Evolutionary conservation across 208 protist genomes (phyloP).

Genomic region (Acanthamoeba castellanii): DNA sequence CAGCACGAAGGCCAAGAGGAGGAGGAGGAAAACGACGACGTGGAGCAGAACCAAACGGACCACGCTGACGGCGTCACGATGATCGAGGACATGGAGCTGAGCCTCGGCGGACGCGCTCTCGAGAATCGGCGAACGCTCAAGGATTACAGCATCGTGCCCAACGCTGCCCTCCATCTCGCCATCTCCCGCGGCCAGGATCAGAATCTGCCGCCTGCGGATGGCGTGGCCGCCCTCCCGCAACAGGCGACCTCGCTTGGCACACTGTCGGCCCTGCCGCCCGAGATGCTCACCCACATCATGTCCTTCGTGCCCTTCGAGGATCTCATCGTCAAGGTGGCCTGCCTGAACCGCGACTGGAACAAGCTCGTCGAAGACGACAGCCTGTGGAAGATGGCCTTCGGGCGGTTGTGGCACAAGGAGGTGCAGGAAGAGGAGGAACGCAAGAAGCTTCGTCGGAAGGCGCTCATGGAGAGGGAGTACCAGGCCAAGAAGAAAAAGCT

Average conservation of each 20-base stretch:
- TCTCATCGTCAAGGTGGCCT: conserved; percentile 52
- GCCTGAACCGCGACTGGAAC: conserved; percentile 51
- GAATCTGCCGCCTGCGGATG: conserved; percentile 7
- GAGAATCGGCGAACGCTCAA: neutral
- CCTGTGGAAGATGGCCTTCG: conserved; percentile 67
- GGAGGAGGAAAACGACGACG: conserved; percentile 15
- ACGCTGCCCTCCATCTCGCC: conserved; percentile 18
- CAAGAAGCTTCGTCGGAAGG: conserved; percentile 12
- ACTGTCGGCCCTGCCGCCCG: conserved; percentile 3
- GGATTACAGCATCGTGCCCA: conserved; percentile 8
- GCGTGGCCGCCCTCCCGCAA: neutral
- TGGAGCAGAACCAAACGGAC: conserved; percentile 25
- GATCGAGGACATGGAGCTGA: conserved; percentile 43
- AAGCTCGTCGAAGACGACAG: conserved; percentile 54
- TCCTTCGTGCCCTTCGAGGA: conserved; percentile 60
- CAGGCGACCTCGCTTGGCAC: neutral
- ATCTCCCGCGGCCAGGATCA: conserved; percentile 58
- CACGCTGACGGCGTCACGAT: neutral
- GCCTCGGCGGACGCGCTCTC: conserved; percentile 2
- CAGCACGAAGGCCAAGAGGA: neutral
- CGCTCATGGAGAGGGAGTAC: conserved; percentile 34
- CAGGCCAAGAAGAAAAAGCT: conserved; percentile 64
- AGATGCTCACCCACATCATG: conserved; percentile 29
- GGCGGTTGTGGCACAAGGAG: conserved; percentile 27
- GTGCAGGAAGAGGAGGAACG: conserved; percentile 41